Evolutionary conservation across 2,329 filamentous ascomycete species (phyloP).

Genomic region (Xenoacremonium recifei): DNA sequence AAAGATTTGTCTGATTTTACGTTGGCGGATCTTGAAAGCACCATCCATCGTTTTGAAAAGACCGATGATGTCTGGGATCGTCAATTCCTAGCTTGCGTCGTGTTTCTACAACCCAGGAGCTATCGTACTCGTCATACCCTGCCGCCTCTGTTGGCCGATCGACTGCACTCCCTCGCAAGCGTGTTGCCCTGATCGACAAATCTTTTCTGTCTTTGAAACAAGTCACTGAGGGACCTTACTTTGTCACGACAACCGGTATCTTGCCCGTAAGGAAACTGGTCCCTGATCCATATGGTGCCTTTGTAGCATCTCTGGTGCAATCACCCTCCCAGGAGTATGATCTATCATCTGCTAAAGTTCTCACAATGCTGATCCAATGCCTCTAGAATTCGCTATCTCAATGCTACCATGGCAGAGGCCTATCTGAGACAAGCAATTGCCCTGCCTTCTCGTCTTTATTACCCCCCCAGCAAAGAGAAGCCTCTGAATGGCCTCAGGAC

Average conservation of each 20-base stretch:
- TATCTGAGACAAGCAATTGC: conserved; percentile 24
- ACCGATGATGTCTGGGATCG: background rate
- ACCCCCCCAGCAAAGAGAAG: conserved; percentile 48
- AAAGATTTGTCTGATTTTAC: background rate
- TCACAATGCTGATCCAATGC: background rate
- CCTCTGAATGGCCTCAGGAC: conserved; percentile 42
- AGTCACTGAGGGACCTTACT: background rate
- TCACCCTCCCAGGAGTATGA: background rate
- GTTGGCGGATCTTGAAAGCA: background rate
- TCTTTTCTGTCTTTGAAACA: background rate
- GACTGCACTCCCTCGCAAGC: background rate
- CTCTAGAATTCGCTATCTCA: background rate
- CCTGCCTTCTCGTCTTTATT: conserved; percentile 62
- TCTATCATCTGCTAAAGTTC: background rate
- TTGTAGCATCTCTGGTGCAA: background rate
- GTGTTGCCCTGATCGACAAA: background rate
- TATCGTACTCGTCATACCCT: background rate
- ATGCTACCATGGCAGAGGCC: background rate
- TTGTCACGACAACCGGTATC: background rate
- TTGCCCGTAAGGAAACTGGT: background rate
- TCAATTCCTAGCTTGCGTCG: background rate
- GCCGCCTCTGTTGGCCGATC: background rate
- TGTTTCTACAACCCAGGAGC: background rate
- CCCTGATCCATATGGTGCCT: background rate
- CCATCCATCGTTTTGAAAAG: background rate